These are phyloP conservation scores for Spiraea crenata DNA, from an alignment of 331 rosid genomes.

Conservation along the genomic window DNA sequence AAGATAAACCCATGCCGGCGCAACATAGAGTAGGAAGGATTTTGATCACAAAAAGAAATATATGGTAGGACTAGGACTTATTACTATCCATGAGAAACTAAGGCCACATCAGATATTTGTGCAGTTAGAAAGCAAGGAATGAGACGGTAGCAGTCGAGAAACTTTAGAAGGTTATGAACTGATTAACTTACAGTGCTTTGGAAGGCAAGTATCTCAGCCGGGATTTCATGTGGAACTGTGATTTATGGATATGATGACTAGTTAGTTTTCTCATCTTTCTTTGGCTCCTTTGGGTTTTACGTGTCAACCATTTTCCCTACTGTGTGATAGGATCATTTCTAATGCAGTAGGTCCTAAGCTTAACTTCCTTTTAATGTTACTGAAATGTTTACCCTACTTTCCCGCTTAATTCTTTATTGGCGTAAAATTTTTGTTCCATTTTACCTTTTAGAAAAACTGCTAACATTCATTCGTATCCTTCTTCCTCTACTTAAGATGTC, in stretches of 20 bases:
- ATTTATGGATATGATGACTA: not conserved
- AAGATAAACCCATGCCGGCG: conserved; percentile 26
- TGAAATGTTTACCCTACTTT: no score
- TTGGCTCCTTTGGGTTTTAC: not conserved
- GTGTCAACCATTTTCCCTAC: no score
- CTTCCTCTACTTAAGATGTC: no score
- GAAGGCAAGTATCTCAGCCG: not conserved
- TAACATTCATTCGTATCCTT: no score
- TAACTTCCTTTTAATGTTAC: no score
- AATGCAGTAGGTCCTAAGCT: no score
- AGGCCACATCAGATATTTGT: not conserved
- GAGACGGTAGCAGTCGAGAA: not conserved
- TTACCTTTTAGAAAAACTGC: no score
- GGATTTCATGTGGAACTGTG: not conserved
- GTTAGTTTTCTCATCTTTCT: not conserved
- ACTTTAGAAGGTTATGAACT: not conserved
- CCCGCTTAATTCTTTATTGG: no score
- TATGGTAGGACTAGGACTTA: not conserved
- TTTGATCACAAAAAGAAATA: not conserved
- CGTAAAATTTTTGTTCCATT: no score
- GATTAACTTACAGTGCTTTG: not conserved
- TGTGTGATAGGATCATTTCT: no score
- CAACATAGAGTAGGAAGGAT: not conserved
- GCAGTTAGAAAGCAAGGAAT: not conserved
- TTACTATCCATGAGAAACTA: not conserved